Base-by-base conservation (phyloP, 2,329 filamentous ascomycete species). In the Xylaria sp. region DNA sequence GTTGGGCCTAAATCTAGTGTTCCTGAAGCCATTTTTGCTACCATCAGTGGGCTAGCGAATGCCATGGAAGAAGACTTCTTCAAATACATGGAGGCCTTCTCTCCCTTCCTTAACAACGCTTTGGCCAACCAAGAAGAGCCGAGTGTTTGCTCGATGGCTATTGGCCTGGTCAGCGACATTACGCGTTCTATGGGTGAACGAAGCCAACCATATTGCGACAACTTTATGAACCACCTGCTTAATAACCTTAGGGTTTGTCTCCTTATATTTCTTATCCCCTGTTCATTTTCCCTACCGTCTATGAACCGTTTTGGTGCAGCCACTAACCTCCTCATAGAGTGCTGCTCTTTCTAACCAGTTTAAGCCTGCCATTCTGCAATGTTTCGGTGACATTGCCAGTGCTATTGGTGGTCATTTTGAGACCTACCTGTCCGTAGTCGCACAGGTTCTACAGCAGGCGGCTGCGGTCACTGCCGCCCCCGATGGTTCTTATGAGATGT, bases 11-110 rank as follows among this genome's bases (percentile, higher is more conserved):
- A 97, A 85, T 98, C 95, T 0, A 96, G 91, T 76, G 96, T 99
- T 36, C 96, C 96, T 18, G 96, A 99, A 82, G 93, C 93, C 9
- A 89, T 97, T 69, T 98, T 99, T 78, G 93, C 94, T 61, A 92
- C 94, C 67, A 92, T 98, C 77, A 96, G 95, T 79, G 90, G 93
- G n/a, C 87, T 99, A 70, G 92, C 96, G 49, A 97, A 92, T 76
- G 92, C 94, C 48, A 87, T 98, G 77, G 94, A 98, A 79, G 93
- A 94, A 64, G 94, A 95, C 74, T 99, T 99, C 81, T 85, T 91
- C 80, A 96, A 97, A 84, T 99, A 99, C 85, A 98, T 99, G 95
- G 94, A 97, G 51, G 89, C 93, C 1, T 99, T 99, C 82, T 87
- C 90, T 54, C 94, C 94, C 10, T 98, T 94, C 88, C 86, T 99